Conservation (phyloP, 257 asterid genomes). For the Solanum lycopersicoides region DNA sequence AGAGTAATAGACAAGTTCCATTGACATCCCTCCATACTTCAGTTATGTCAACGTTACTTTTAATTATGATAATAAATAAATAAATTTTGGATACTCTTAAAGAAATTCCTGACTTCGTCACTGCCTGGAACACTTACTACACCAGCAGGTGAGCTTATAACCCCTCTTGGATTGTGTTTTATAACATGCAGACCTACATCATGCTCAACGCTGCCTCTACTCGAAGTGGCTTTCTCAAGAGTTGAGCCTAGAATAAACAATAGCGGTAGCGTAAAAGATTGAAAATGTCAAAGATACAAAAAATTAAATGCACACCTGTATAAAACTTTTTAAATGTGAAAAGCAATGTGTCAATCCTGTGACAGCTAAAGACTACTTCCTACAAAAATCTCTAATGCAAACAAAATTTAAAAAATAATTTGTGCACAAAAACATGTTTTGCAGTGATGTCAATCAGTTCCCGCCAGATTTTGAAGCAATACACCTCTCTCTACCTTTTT, state of each 20-base stretch:
- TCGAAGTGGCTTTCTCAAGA: background rate
- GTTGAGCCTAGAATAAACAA: background rate
- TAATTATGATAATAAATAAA: background rate
- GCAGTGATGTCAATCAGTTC: background rate
- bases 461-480: background rate
- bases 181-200: background rate
- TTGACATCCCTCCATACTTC: background rate
- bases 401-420: background rate
- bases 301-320: background rate
- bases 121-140: background rate
- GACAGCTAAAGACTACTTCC: background rate
- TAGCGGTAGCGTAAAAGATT: background rate
- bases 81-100: background rate
- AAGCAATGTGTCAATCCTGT: background rate
- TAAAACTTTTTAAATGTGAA: background rate
- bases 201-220: background rate
- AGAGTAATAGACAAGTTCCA: background rate
- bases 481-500: background rate
- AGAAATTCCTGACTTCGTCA: background rate
- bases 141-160: background rate
- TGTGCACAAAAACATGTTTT: background rate
- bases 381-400: background rate
- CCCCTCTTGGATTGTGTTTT: background rate
- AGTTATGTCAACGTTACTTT: background rate
- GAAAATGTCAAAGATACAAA: too few relatives aligned